A percentile compares a stretch with the other conserved stretches of the same genome.
Evolutionary conservation across 2,329 filamentous ascomycete species (phyloP).

Genomic region (Beauveria sp.): DNA sequence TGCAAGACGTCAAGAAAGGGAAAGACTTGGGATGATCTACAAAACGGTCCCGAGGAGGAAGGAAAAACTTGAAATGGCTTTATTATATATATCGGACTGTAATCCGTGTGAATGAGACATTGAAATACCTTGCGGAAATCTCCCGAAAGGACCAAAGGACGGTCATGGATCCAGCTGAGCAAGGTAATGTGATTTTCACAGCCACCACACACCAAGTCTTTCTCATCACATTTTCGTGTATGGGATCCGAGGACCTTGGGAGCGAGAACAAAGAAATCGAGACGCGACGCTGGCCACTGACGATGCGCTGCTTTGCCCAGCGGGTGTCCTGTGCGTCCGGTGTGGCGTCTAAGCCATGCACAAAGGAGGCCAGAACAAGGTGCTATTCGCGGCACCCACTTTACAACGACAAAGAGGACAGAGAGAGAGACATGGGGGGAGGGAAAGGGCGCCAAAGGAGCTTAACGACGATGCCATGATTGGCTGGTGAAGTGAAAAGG

Average conservation of each 20-base stretch:
- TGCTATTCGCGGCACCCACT: neutral
- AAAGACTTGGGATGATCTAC: neutral
- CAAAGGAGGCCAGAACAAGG: neutral
- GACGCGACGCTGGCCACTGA: neutral
- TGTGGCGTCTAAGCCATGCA: conserved; percentile 1
- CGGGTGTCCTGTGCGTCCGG: conserved; percentile 5
- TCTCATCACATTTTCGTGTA: neutral
- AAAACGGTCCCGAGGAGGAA: neutral
- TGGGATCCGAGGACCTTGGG: too few species aligned
- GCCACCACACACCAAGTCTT: neutral
- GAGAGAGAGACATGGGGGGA: neutral
- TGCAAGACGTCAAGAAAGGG: neutral
- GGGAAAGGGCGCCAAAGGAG: too few species aligned
- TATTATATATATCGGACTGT: neutral
- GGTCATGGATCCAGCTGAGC: neutral
- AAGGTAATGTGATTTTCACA: neutral
- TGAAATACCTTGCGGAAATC: neutral
- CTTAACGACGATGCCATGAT: too few species aligned
- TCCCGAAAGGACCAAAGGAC: neutral
- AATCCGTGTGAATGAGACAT: neutral
- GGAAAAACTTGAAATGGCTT: neutral
- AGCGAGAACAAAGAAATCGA: neutral
- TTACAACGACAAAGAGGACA: neutral
- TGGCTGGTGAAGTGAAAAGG: too few species aligned
- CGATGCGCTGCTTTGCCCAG: neutral